Conservation (phyloP, 345 rosid genomes). For the Zanthoxylum bungeanum region DNA sequence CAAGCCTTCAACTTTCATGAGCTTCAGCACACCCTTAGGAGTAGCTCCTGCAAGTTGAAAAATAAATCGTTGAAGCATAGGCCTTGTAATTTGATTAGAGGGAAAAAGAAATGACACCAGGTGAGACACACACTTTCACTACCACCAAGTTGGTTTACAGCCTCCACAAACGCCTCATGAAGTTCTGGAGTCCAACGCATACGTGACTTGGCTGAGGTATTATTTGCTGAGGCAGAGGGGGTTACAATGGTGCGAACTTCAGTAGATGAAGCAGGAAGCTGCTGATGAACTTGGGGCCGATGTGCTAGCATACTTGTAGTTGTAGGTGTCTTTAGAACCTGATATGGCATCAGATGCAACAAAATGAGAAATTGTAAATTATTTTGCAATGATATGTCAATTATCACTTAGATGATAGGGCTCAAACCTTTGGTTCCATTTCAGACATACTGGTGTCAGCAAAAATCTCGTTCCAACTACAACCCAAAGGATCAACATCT, state of each 20-base stretch:
- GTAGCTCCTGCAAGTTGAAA: conserved; percentile 61
- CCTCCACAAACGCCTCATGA: conserved; percentile 91
- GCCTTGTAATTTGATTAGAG: not conserved
- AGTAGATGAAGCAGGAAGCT: conserved; percentile 51
- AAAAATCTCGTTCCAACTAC: conserved; percentile 63
- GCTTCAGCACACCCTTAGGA: conserved; percentile 91
- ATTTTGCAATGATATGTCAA: conserved; percentile 7
- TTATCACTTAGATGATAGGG: conserved; percentile 8
- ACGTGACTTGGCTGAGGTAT: conserved; percentile 66
- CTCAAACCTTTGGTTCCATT: conserved; percentile 61
- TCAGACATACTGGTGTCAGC: conserved; percentile 39
- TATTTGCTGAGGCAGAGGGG: conserved; percentile 49
- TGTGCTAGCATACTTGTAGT: conserved; percentile 33
- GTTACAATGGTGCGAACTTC: conserved; percentile 45
- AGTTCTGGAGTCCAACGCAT: conserved; percentile 97
- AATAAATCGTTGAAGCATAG: conserved; percentile 23
- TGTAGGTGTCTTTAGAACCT: conserved; percentile 40
- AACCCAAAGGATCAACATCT: conserved; percentile 51
- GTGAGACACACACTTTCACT: conserved; percentile 52
- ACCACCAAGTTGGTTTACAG: conserved; percentile 86
- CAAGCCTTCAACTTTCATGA: conserved; percentile 80
- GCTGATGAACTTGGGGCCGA: conserved; percentile 41
- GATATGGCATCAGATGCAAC: conserved; percentile 51
- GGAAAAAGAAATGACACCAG: not conserved
- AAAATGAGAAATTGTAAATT: conserved; percentile 19